These are phyloP conservation scores for Trichoderma sp. DNA, from an alignment of 2,329 filamentous ascomycete genomes.

Conservation along the genomic window DNA sequence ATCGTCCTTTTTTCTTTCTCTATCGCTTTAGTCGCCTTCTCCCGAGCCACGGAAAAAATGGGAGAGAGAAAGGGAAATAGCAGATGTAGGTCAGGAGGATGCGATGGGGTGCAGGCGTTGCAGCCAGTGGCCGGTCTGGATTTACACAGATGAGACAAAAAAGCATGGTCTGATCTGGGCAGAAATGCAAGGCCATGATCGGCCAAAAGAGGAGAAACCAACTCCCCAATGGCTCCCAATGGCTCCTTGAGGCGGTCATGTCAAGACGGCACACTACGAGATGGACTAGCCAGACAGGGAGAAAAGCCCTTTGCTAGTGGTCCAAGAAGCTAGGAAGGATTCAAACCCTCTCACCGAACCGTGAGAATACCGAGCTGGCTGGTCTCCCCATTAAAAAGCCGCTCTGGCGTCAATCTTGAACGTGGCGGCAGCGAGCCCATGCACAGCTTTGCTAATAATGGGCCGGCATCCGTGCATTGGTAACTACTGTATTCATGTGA, in stretches of 20 bases:
- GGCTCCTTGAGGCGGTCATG: not conserved
- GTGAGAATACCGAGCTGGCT: not conserved
- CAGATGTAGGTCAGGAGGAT: slow-evolving; percentile 1
- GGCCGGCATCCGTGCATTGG: slow-evolving; percentile 1
- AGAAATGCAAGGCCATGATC: not conserved
- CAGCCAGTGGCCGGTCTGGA: not conserved
- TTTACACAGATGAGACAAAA: not conserved
- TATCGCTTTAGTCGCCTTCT: not conserved
- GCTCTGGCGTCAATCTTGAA: slow-evolving; percentile 7
- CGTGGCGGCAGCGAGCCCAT: not conserved
- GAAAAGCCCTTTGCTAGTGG: not conserved
- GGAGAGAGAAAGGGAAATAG: not conserved
- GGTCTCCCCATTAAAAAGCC: not conserved
- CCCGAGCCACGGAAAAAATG: not conserved
- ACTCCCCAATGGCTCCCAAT: not conserved
- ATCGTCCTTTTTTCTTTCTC: not conserved
- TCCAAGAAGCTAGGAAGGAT: not conserved
- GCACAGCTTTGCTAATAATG: not conserved
- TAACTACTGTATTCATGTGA: not conserved
- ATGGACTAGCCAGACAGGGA: not conserved
- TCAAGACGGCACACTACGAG: not conserved
- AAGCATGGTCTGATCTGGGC: not conserved
- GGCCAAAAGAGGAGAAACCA: not conserved
- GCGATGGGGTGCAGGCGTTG: not conserved
- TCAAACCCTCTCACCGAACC: not conserved